Conservation (phyloP, 2,329 filamentous ascomycete species). For the Fusarium sp. region DNA sequence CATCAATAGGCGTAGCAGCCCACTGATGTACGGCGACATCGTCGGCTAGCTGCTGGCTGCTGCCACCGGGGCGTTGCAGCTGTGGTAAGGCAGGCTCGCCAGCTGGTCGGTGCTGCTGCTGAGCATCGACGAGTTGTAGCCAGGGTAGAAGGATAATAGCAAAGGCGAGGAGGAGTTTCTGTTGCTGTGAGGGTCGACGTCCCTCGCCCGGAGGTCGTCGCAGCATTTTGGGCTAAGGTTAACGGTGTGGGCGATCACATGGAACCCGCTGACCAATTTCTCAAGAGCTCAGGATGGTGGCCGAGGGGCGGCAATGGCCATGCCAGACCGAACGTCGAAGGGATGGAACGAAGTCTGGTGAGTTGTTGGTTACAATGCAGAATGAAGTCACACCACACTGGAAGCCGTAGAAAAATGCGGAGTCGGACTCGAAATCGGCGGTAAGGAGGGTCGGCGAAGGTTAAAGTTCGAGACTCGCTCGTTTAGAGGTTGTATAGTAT, state of each 20-base stretch:
- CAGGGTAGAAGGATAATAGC: slow-evolving; percentile 72
- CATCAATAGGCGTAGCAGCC: slow-evolving; percentile 52
- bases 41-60: slow-evolving; percentile 49
- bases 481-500: background rate
- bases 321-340: slow-evolving; percentile 25
- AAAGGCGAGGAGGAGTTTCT: slow-evolving; percentile 68
- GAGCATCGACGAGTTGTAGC: slow-evolving; percentile 71
- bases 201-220: slow-evolving; percentile 75
- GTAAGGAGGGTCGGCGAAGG: slow-evolving; percentile 17
- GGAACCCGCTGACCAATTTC: slow-evolving; percentile 37
- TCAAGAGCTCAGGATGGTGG: slow-evolving; percentile 27
- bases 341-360: slow-evolving; percentile 11
- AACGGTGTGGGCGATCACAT: slow-evolving; percentile 44
- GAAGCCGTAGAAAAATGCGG: slow-evolving; percentile 30
- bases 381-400: slow-evolving; percentile 47
- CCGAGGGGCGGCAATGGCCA: slow-evolving; percentile 39
- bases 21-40: slow-evolving; percentile 51
- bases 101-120: slow-evolving; percentile 70
- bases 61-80: slow-evolving; percentile 43
- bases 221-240: slow-evolving; percentile 64
- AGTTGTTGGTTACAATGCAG: slow-evolving; percentile 34
- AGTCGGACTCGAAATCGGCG: slow-evolving; percentile 32
- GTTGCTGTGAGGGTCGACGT: slow-evolving; percentile 63
- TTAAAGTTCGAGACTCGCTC: slow-evolving; percentile 3
- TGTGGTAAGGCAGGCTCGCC: slow-evolving; percentile 41